Conservation (phyloP, 73 alveolate genomes). For the Paramecium sexaurelia region DNA sequence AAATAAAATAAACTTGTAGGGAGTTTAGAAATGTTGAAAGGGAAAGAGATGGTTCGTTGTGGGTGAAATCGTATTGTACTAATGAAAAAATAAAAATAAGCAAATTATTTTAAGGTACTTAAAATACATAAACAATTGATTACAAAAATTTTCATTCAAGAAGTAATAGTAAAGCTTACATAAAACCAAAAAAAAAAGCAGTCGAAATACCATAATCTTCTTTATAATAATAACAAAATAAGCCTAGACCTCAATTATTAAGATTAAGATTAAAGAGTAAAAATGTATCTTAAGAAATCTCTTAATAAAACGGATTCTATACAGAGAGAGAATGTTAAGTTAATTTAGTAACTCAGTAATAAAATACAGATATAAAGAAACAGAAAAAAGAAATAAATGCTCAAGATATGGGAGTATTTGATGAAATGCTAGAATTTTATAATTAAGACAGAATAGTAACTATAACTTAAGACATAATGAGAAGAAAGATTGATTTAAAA, state of each 20-base stretch:
- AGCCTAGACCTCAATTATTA: not conserved
- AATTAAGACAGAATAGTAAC: not conserved
- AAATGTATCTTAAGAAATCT: not conserved
- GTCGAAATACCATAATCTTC: not conserved
- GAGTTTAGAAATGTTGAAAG: slow-evolving; percentile 18
- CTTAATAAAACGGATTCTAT: not conserved
- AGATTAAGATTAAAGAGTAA: not conserved
- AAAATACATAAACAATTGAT: not conserved
- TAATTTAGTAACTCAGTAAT: not conserved
- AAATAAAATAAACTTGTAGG: not conserved
- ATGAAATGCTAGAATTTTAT: slow-evolving; percentile 34
- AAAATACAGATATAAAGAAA: not conserved
- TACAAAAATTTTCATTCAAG: not conserved
- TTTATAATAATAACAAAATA: not conserved
- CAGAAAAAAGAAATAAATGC: not conserved
- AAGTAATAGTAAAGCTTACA: not conserved
- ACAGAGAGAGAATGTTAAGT: not conserved
- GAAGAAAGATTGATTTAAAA: slow-evolving; percentile 12
- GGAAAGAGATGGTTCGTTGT: not conserved
- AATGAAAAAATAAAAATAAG: slow-evolving; percentile 9
- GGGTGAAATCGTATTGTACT: slow-evolving; percentile 21
- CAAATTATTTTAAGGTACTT: not conserved
- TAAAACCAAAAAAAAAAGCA: not conserved
- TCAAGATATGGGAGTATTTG: not conserved
- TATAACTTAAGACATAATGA: not conserved